Percentiles rank a stretch among this genome's conserved stretches.
These are phyloP conservation scores for Hapsidospora chrysogenum DNA, from an alignment of 495 filamentous ascomycete species.

Conservation along the genomic window DNA sequence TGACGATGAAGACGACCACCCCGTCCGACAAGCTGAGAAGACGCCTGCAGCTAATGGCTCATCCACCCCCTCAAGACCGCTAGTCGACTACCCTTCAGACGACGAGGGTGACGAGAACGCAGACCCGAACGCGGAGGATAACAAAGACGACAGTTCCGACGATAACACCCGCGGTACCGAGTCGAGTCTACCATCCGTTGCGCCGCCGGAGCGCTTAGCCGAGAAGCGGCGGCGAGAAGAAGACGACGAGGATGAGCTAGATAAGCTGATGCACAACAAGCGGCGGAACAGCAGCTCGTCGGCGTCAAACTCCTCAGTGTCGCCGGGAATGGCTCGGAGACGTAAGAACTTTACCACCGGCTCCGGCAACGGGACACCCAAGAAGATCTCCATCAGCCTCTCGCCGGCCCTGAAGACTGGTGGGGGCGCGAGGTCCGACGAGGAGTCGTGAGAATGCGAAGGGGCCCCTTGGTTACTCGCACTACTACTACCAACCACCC, in stretches of 20 bases:
- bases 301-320: constrained; percentile 9
- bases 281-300: constrained; percentile 38
- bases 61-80: constrained; percentile 46
- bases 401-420: constrained; percentile 17
- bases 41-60: constrained; percentile 21
- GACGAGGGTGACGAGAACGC: constrained; percentile 45
- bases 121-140: constrained; percentile 19
- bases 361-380: constrained; percentile 8
- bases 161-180: constrained; percentile 7
- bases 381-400: constrained; percentile 30
- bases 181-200: constrained; percentile 11
- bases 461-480: no score
- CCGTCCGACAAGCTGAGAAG: constrained; percentile 12
- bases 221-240: constrained; percentile 88
- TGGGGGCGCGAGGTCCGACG: constrained; percentile 7
- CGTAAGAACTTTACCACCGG: constrained; percentile 9
- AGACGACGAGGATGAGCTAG: constrained; percentile 76
- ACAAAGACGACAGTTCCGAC: constrained; percentile 2
- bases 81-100: constrained; percentile 86
- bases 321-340: constrained; percentile 4
- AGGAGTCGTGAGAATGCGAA: constrained; percentile 8
- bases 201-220: constrained; percentile 60
- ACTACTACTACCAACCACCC: no score
- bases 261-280: constrained; percentile 54
- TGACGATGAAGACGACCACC: constrained; percentile 43